Evolutionary conservation across 176 grass and related monocot species (phyloP), one percentile per base, ranked within the genome.

Genomic region (Eragrostis curvula): DNA sequence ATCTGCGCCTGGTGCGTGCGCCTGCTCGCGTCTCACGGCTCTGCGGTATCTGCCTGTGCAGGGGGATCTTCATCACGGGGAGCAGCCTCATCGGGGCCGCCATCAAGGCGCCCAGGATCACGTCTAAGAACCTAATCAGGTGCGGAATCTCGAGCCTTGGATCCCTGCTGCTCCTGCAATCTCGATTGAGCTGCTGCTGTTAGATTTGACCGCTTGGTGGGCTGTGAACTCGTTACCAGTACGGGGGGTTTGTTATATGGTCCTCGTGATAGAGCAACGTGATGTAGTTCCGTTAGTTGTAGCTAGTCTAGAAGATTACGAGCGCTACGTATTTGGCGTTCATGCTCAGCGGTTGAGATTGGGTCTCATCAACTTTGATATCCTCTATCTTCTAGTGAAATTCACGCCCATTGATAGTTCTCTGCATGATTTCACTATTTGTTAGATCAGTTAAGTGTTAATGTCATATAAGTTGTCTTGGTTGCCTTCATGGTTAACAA

Each of bases 111-210:
- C 96, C 96, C 32, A 95, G 96, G 85, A 99, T 99, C 78, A 99
- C 96, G 59, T 96, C 93, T 61, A 99, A 99, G 83, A 99, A 96
- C 84, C 96, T 96, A 61, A 99, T 99, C 65, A 99, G 96, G 96
- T 99, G 29, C 42, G 40, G 58, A 80, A 32, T 69, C 30, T 61
- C 0, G 15, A 39, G 62, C 58, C 32, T 60, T 36, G 66, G 39
- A 5, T 41, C 17, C 70, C 64, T 41, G 21, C 39, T 73, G 58
- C 47, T 2, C 14, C 2, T 42, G 68, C 20, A 70, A n/a, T 57
- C 9, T 67, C n/a, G 28, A 25, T 25, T 50, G 66, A 11, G 28
- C 49, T 62, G 10, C 71, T 3, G 70, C 32, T 56, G 66, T 55
- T 84, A 77, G 61, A 56, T 64, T 78, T 65, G 51, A 21, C 18